phyloP scores from a whole-genome alignment of 768 basidiomycete genomes.

The Russula lepida region DNA sequence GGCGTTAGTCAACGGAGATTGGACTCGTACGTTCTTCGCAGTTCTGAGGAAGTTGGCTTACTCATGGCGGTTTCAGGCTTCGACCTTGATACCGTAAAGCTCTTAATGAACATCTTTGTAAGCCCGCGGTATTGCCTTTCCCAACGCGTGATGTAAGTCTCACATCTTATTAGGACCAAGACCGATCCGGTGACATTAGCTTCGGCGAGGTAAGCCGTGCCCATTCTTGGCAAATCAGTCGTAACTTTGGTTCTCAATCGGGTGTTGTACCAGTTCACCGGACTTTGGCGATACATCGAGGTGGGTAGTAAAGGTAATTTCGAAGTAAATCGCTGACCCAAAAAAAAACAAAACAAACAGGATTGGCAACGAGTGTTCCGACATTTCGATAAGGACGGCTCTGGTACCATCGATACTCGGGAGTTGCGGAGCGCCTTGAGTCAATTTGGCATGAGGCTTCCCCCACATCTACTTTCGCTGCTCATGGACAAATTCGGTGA shows the following conservation, averaged over 20 bases:
- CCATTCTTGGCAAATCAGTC: not conserved
- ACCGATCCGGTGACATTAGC: constrained; percentile 71
- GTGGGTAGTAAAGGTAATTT: constrained; percentile 22
- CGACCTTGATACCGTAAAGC: constrained; percentile 82
- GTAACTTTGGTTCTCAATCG: constrained; percentile 10
- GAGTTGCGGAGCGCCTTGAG: constrained; percentile 62
- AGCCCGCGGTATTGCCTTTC: constrained; percentile 23
- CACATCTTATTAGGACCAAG: constrained; percentile 40
- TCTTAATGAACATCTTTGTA: constrained; percentile 76
- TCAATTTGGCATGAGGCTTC: constrained; percentile 72
- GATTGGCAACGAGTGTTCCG: constrained; percentile 82
- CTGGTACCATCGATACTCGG: constrained; percentile 63
- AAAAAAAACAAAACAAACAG: constrained; percentile 23
- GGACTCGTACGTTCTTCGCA: constrained; percentile 51
- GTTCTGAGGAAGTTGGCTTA: not conserved
- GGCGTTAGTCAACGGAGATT: constrained; percentile 54
- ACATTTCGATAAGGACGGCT: constrained; percentile 73
- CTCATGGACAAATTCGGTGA: constrained; percentile 76
- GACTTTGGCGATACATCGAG: constrained; percentile 81
- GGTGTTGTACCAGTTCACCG: constrained; percentile 41
- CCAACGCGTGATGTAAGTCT: not conserved
- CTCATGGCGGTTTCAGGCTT: constrained; percentile 42
- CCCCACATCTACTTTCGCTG: constrained; percentile 52
- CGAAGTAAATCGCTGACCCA: not conserved
- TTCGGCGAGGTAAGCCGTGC: constrained; percentile 54